phyloP scores from a whole-genome alignment of 2,329 filamentous ascomycete species.

The Myotisia sp. region DNA sequence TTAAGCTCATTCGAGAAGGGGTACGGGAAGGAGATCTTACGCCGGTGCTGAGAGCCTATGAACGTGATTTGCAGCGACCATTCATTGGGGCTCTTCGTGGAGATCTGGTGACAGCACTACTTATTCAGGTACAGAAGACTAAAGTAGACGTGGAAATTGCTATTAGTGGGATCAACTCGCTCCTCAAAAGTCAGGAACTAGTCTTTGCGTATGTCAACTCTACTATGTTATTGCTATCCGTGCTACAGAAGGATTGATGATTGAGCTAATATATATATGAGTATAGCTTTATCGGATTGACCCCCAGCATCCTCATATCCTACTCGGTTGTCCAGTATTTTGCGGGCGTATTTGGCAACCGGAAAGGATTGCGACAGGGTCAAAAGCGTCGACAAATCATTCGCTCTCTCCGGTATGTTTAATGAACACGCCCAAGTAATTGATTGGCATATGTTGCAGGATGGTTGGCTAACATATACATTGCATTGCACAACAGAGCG shows the following conservation, averaged over 20 bases:
- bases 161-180: constrained; percentile 84
- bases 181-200: constrained; percentile 90
- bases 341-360: constrained; percentile 51
- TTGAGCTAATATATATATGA: no score
- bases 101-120: constrained; percentile 72
- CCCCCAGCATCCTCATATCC: constrained; percentile 78
- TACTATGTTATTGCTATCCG: no score
- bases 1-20: constrained; percentile 59
- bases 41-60: constrained; percentile 78
- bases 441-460: no score
- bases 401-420: constrained; percentile 52
- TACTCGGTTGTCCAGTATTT: constrained; percentile 63
- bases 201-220: constrained; percentile 56
- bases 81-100: constrained; percentile 71
- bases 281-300: constrained; percentile 71
- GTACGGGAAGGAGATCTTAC: constrained; percentile 89
- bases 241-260: background rate
- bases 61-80: constrained; percentile 70
- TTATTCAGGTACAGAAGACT: constrained; percentile 97
- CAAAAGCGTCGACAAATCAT: constrained; percentile 56
- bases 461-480: background rate
- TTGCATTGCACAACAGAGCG: constrained; percentile 41
- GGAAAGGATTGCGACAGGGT: constrained; percentile 51
- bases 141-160: constrained; percentile 97
- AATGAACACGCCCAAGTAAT: no score